Percentiles rank a stretch among this genome's conserved stretches.
phyloP scores from a whole-genome alignment of 176 grass and related monocot genomes.

The Saccharum spontaneum region DNA sequence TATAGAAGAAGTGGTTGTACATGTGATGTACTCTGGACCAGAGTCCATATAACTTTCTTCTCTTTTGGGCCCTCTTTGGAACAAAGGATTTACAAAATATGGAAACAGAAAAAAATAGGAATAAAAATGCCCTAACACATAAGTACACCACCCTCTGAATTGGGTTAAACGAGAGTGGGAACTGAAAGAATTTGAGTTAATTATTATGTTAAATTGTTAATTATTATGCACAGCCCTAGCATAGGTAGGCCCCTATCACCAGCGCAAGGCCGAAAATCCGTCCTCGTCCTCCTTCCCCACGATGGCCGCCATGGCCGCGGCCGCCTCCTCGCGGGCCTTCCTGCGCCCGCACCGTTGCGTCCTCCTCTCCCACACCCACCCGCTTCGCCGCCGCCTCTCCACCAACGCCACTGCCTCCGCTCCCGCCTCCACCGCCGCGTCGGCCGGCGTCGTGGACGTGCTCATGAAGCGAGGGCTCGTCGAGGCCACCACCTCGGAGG shows the following conservation, averaged over 20 bases:
- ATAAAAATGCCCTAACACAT: too few relatives aligned
- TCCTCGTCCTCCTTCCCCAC: background rate
- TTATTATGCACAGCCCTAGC: background rate
- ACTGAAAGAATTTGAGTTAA: too few relatives aligned
- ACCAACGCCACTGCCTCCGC: constrained; percentile 13
- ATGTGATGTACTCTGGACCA: too few relatives aligned
- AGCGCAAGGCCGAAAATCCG: background rate
- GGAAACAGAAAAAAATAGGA: too few relatives aligned
- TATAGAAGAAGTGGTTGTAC: too few relatives aligned
- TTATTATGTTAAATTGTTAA: too few relatives aligned
- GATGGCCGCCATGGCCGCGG: constrained; percentile 59
- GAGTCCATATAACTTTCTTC: too few relatives aligned
- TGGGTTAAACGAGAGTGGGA: too few relatives aligned
- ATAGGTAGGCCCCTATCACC: background rate
- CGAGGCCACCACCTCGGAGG: constrained; percentile 74
- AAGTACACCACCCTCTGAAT: too few relatives aligned
- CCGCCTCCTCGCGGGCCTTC: constrained; percentile 50
- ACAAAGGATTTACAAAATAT: too few relatives aligned
- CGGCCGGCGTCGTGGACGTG: constrained; percentile 64
- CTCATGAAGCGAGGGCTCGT: constrained; percentile 83
- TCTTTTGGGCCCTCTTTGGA: too few relatives aligned
- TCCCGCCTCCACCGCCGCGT: background rate
- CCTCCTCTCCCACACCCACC: constrained; percentile 17
- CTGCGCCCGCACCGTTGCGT: constrained; percentile 28
- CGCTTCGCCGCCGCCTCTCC: constrained; percentile 24